A percentile compares a stretch with the other conserved stretches of the same genome.
These are phyloP conservation scores for Aspergillus sp. DNA, from an alignment of 2,329 filamentous ascomycete species.

Conservation along the genomic window DNA sequence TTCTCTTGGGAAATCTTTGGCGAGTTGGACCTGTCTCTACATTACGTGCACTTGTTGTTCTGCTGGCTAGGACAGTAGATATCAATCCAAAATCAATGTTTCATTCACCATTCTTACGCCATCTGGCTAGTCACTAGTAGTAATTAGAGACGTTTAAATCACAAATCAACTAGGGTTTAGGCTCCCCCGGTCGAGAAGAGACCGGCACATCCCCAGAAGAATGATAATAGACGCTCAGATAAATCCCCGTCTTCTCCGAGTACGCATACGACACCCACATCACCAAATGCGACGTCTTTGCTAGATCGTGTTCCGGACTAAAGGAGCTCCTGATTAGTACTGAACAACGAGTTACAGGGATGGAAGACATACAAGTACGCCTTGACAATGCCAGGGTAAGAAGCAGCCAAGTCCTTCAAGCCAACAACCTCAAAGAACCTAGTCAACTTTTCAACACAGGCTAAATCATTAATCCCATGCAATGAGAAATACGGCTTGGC, in stretches of 20 bases:
- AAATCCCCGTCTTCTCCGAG: background rate
- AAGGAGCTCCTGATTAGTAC: background rate
- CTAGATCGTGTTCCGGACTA: background rate
- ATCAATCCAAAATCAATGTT: background rate
- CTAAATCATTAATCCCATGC: slow-evolving; percentile 14
- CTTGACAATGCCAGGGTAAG: background rate
- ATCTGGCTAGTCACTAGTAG: too few relatives aligned
- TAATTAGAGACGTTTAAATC: too few relatives aligned
- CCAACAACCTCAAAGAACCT: background rate
- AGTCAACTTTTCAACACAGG: background rate
- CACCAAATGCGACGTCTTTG: background rate
- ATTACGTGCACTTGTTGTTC: background rate
- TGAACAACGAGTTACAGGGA: background rate
- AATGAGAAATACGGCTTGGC: slow-evolving; percentile 18
- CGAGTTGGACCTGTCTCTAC: too few relatives aligned
- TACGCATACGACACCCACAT: slow-evolving; percentile 5
- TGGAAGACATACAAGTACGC: background rate
- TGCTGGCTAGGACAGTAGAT: background rate
- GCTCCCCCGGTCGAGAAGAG: too few relatives aligned
- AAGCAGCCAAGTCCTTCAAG: background rate
- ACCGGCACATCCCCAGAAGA: background rate
- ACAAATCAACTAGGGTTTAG: too few relatives aligned
- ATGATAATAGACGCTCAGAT: slow-evolving; percentile 5
- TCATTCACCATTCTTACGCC: background rate
- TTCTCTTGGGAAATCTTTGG: too few relatives aligned